phyloP scores from a whole-genome alignment of 2,329 filamentous ascomycete genomes.

The Nemania bipapillata region DNA sequence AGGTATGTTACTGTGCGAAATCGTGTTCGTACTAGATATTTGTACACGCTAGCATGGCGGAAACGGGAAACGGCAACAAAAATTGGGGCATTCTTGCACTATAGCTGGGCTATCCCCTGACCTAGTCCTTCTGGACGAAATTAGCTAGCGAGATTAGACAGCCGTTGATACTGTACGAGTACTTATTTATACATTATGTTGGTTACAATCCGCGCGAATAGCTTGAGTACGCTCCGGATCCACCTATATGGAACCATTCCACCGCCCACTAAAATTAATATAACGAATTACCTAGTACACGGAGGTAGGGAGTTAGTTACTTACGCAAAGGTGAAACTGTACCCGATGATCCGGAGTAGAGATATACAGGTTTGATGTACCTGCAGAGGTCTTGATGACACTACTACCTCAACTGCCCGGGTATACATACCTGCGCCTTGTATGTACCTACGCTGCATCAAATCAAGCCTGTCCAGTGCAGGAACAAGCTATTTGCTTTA shows the following conservation, averaged over 20 bases:
- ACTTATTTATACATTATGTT: neutral
- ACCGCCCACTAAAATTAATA: slow-evolving; percentile 30
- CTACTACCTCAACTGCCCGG: neutral
- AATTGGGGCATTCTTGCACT: slow-evolving; percentile 1
- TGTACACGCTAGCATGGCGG: neutral
- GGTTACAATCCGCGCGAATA: neutral
- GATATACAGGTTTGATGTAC: slow-evolving; percentile 19
- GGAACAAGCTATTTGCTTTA: slow-evolving; percentile 6
- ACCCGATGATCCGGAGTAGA: slow-evolving; percentile 24
- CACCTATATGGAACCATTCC: slow-evolving; percentile 29
- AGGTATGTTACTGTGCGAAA: slow-evolving; percentile 13
- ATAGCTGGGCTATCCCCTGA: neutral
- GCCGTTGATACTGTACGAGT: neutral
- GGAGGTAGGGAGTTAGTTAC: slow-evolving; percentile 1
- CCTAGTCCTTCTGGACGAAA: neutral
- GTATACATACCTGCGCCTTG: no score
- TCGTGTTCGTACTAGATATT: neutral
- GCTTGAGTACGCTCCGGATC: slow-evolving; percentile 15
- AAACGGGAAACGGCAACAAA: slow-evolving; percentile 22
- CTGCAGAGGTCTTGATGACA: slow-evolving; percentile 4
- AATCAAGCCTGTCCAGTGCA: neutral
- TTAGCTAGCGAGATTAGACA: slow-evolving; percentile 26
- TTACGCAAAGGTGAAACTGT: slow-evolving; percentile 12
- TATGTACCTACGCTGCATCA: no score
- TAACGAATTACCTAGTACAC: neutral